phyloP scores from a whole-genome alignment of 1,284 basidiomycete genomes.

The Pascua guehoae region DNA sequence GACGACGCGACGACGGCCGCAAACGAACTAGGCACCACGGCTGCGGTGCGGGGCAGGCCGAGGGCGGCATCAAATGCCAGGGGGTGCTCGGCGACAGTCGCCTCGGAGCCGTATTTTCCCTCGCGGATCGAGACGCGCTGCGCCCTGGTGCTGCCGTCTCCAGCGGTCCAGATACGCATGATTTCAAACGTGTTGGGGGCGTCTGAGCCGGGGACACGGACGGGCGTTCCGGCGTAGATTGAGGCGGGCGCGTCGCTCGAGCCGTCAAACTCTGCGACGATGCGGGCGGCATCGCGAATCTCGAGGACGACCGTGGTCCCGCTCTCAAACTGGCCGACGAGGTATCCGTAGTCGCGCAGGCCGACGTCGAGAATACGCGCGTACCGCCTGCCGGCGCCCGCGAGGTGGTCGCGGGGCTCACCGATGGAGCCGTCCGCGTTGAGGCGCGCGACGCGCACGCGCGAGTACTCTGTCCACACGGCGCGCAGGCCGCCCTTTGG shows the following conservation, averaged over 20 bases:
- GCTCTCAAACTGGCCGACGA: slow-evolving; percentile 53
- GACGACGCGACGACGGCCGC: slow-evolving; percentile 59
- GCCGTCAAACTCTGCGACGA: slow-evolving; percentile 61
- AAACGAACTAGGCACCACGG: neutral
- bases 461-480: slow-evolving; percentile 66
- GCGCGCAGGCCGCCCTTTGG: slow-evolving; percentile 46
- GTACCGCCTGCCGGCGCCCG: slow-evolving; percentile 26
- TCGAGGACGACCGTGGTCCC: slow-evolving; percentile 60
- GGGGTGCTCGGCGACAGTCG: slow-evolving; percentile 5
- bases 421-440: slow-evolving; percentile 43
- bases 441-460: slow-evolving; percentile 46
- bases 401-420: slow-evolving; percentile 56
- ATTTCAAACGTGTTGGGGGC: slow-evolving; percentile 45
- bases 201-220: slow-evolving; percentile 25
- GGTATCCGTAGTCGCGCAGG: slow-evolving; percentile 35
- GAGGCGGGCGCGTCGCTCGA: slow-evolving; percentile 41
- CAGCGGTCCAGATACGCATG: neutral
- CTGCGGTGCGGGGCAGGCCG: slow-evolving; percentile 57
- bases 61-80: slow-evolving; percentile 60
- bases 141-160: neutral
- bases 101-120: neutral
- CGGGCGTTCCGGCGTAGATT: slow-evolving; percentile 30
- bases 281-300: slow-evolving; percentile 48
- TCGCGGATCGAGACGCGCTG: slow-evolving; percentile 9
- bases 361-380: slow-evolving; percentile 36